Base-by-base conservation (phyloP, 768 basidiomycete genomes). In the Pisolithus sp. region DNA sequence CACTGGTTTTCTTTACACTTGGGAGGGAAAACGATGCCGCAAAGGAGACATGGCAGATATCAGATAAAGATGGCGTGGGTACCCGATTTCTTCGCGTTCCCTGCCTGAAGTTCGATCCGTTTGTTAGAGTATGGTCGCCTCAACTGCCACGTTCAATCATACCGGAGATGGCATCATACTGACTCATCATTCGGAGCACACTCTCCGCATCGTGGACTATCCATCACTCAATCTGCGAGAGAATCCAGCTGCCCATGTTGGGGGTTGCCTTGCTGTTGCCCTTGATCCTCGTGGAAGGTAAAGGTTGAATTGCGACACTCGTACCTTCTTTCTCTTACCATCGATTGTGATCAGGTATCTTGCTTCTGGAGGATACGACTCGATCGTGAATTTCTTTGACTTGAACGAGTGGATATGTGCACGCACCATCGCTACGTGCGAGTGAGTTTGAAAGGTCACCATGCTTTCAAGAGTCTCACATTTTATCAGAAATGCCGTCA, bases 351-450 rank as follows among this genome's bases (percentile, higher is more conserved):
- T 26, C 23, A 85, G 83, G 48, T 90, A 89, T 57, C 76, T 90
- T 38, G 87, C 87, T 2, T 85, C 87, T 1, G 88, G 89, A 30
- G 89, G 89, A 12, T 76, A 79, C 50, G 89, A 92, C 62, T 87
- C 86, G 7, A 90, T 92, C 50, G 82, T 92, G 45, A 87, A 89
- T 60, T 71, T 91, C 62, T 89, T 89, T 59, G 88, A 90, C 63
- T 59, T 83, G 52, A 73, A 75, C n/a, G 85, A 89, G 53, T 89
- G 86, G 88, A 86, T 91, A 58, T 85, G 82, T 53, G 78, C 79
- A 4, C 76, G 85, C 43, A 89, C 86, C 17, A 87, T 90, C 53
- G 79, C 84, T 18, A 75, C 80, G 21, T 88, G 86, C 82, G 88
- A 92, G 89, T 91, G 62, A 57, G 86, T 79, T 4, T 7, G 13